phyloP scores from a whole-genome alignment of 805 yeast species.

The Candida hispaniensis region DNA sequence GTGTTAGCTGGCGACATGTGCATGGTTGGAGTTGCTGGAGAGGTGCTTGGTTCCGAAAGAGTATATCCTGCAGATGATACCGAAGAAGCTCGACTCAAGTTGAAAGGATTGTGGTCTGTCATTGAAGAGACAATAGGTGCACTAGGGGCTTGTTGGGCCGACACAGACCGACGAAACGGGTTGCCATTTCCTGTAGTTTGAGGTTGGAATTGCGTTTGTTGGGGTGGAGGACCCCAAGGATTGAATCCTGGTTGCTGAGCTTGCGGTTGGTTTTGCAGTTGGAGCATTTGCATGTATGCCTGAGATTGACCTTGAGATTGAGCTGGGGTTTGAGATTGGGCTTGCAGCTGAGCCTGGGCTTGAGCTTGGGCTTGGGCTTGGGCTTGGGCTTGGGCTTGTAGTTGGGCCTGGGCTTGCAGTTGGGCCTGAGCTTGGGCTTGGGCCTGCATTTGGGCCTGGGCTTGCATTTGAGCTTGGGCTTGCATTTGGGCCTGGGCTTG shows the following conservation, averaged over 20 bases:
- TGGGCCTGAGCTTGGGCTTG: conserved; percentile 23
- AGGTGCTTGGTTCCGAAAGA: conserved; percentile 5
- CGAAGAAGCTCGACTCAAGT: conserved; percentile 15
- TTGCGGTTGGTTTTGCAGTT: conserved; percentile 19
- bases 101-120: too few species aligned
- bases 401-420: conserved; percentile 20
- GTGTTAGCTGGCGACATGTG: not conserved
- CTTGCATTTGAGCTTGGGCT: conserved; percentile 19
- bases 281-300: conserved; percentile 17
- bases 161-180: too few species aligned
- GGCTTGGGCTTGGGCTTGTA: conserved; percentile 18
- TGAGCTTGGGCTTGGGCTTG: conserved; percentile 20
- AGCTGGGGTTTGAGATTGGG: conserved; percentile 18
- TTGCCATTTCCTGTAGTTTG: conserved; percentile 21
- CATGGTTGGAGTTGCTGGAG: conserved; percentile 3
- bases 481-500: conserved; percentile 21
- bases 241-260: conserved; percentile 18
- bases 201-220: conserved; percentile 20
- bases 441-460: conserved; percentile 18
- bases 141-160: too few species aligned
- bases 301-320: conserved; percentile 19
- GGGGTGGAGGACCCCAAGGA: conserved; percentile 17
- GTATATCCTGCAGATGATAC: conserved; percentile 13
- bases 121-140: too few species aligned
- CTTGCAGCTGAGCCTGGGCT: conserved; percentile 18